Conservation (phyloP, 768 basidiomycete genomes). For the Dendrothele bispora region DNA sequence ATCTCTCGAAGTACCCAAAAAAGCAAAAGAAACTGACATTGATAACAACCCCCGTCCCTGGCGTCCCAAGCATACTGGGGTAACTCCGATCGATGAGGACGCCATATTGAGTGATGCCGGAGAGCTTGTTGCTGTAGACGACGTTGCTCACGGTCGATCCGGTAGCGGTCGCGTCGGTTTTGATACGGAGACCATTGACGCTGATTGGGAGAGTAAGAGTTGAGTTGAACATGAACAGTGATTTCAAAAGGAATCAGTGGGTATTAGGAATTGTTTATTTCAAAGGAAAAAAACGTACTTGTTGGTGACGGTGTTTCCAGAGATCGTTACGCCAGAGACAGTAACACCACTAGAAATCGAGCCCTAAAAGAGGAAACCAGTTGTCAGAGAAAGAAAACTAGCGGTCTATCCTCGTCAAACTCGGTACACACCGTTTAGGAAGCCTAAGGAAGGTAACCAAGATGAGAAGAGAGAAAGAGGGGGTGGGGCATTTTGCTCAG, state of each 20-base stretch:
- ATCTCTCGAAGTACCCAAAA: too few species aligned
- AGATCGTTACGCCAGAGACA: constrained; percentile 16
- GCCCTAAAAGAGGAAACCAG: constrained; percentile 11
- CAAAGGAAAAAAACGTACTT: constrained; percentile 7
- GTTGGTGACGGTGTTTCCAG: constrained; percentile 17
- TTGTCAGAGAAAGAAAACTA: not conserved
- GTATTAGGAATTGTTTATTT: too few species aligned
- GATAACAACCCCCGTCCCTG: constrained; percentile 19
- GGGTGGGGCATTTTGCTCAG: too few species aligned
- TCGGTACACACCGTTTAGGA: constrained; percentile 5
- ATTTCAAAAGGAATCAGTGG: too few species aligned
- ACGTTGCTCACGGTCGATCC: constrained; percentile 16
- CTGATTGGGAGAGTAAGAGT: constrained; percentile 4
- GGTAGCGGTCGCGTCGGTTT: constrained; percentile 15
- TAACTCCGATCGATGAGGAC: constrained; percentile 21
- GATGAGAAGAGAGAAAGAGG: too few species aligned
- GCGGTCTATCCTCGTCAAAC: too few species aligned
- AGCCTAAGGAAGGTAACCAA: too few species aligned
- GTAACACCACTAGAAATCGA: constrained; percentile 12
- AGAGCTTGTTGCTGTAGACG: constrained; percentile 16
- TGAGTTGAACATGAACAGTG: too few species aligned
- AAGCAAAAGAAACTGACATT: constrained; percentile 8
- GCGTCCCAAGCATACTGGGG: constrained; percentile 16
- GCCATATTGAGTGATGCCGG: constrained; percentile 17
- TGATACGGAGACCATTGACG: constrained; percentile 19